A percentile compares a stretch with the other conserved stretches of the same genome.
Conservation (phyloP, 2,329 filamentous ascomycete species). For the Tolypocladium inflatum region DNA sequence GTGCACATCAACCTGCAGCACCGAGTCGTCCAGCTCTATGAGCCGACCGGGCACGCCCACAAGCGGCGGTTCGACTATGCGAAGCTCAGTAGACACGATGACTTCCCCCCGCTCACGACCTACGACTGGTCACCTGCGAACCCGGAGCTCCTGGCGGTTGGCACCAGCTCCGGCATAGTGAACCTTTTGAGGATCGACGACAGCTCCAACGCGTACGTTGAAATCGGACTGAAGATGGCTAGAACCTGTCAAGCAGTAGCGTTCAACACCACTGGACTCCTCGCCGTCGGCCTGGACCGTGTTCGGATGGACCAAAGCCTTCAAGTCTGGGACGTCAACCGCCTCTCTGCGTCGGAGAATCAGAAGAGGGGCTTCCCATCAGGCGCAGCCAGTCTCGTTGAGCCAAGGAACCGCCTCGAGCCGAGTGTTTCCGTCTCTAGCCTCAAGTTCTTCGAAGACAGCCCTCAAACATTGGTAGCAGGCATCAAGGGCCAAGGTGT, state of each 20-base stretch:
- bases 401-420: slow-evolving; percentile 51
- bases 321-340: slow-evolving; percentile 72
- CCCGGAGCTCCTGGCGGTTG: slow-evolving; percentile 62
- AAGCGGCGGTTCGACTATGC: slow-evolving; percentile 47
- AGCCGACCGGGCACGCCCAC: slow-evolving; percentile 50
- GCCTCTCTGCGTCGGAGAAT: slow-evolving; percentile 40
- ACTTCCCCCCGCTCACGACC: slow-evolving; percentile 53
- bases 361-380: slow-evolving; percentile 39
- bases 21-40: slow-evolving; percentile 52
- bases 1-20: slow-evolving; percentile 57
- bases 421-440: slow-evolving; percentile 69
- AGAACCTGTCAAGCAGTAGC: slow-evolving; percentile 74
- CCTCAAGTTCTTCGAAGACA: slow-evolving; percentile 71
- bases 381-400: slow-evolving; percentile 38
- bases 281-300: slow-evolving; percentile 72
- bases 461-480: slow-evolving; percentile 64
- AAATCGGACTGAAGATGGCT: slow-evolving; percentile 64
- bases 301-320: slow-evolving; percentile 75
- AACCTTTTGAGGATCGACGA: slow-evolving; percentile 66
- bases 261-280: slow-evolving; percentile 61
- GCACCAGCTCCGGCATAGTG: slow-evolving; percentile 65
- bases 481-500: slow-evolving; percentile 69
- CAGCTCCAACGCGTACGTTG: slow-evolving; percentile 52
- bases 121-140: slow-evolving; percentile 58
- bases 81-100: slow-evolving; percentile 49